A percentile compares a stretch with the other conserved stretches of the same genome.
Conservation (phyloP, 495 filamentous ascomycete genomes). For the Xylaria curta region DNA sequence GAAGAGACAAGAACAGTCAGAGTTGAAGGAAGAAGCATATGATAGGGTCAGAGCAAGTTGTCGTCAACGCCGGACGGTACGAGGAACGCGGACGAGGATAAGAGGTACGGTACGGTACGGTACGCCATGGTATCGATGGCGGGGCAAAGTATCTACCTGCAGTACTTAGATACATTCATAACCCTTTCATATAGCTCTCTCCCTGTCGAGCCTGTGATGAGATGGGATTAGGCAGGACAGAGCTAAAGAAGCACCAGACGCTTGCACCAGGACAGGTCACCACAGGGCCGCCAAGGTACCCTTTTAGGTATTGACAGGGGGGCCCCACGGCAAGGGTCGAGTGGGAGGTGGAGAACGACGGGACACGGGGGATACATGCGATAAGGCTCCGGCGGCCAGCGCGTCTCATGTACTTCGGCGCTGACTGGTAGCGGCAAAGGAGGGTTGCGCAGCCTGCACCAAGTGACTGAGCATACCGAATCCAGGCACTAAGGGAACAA, state of each 20-base stretch:
- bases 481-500: constrained; percentile 7
- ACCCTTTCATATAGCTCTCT: not conserved
- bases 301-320: constrained; percentile 21
- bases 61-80: constrained; percentile 21
- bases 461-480: constrained; percentile 9
- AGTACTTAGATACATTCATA: not conserved
- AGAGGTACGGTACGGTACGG: not conserved
- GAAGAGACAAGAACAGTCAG: constrained; percentile 13
- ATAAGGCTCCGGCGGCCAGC: constrained; percentile 4
- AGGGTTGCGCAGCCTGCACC: constrained; percentile 8
- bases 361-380: not conserved
- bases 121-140: not conserved
- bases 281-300: constrained; percentile 9
- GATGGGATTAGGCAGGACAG: constrained; percentile 22
- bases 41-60: constrained; percentile 19
- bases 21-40: constrained; percentile 6
- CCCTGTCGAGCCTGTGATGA: constrained; percentile 3
- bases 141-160: constrained; percentile 21
- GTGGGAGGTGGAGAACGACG: not conserved
- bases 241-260: not conserved
- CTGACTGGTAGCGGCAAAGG: not conserved
- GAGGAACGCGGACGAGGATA: constrained; percentile 16
- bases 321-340: not conserved
- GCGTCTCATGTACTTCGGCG: not conserved
- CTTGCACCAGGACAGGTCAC: constrained; percentile 25